Base-by-base conservation (phyloP, 192 early-diverging fungal genomes). In the Mortierella hygrophila region DNA sequence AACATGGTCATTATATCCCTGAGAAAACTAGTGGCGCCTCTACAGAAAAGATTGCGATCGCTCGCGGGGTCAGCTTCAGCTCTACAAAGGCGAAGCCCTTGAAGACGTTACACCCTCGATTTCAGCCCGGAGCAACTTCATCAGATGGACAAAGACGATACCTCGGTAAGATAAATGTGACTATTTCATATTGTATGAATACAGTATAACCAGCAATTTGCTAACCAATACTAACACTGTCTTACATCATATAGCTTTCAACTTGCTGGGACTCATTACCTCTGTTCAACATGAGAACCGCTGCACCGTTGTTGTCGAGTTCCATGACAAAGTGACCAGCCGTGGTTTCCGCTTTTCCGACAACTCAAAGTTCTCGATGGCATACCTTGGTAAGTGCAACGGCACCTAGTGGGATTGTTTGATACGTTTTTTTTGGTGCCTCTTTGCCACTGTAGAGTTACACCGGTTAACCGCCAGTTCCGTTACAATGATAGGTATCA, bases 81-180 rank as follows among this genome's bases (percentile, higher is more conserved):
- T 65, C 77, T 0, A 54, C 55, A 6, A 70, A 81, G 4, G 44
- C 73, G 21, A 75, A 78, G 32, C 68, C 52, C 9, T 79, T 73
- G 46, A 88, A 83, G 74, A 78, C 65, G 44, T 72, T 88, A 35
- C 94, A 96, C 75, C 88, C 89, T n/a, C 81, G 91, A 40, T 97
- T 99, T 80, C 98, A 99, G 76, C 93, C 98, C 35, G 97, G 97
- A 9, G 88, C 97, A 13, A 97, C 97, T 5, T 92, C 95, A 10
- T 85, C 85, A 57, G 70, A 84, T 10, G 86, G 86, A 63, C 79
- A 91, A 23, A 91, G 92, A 44, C 91, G 92, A 9, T 94, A 94
- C 71, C 87, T 95, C 32, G 88, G 88, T 89, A 82, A 29, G 72
- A 42, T 74, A 32, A 44, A 38, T 21, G n/a, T 35, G 16, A 42